These are phyloP conservation scores for Sporothrix curviconia DNA, from an alignment of 2,329 filamentous ascomycete genomes.

Conservation along the genomic window DNA sequence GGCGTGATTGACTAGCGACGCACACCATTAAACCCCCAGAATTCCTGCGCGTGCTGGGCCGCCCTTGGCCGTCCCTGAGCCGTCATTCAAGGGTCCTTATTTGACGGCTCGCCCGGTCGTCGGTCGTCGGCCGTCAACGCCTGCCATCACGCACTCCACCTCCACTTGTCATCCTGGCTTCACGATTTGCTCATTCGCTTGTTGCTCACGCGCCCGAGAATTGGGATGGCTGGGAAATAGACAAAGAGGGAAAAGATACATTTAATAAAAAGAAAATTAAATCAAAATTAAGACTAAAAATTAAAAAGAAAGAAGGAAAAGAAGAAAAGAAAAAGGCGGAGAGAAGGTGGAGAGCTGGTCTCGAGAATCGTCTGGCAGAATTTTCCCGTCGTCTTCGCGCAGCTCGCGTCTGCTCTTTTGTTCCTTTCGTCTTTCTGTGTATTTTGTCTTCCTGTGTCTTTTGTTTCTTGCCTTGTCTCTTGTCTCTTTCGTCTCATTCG, in stretches of 20 bases:
- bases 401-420: background rate
- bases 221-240: background rate
- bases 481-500: background rate
- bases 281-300: background rate
- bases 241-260: too few relatives aligned
- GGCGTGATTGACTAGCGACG: conserved; percentile 13
- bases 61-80: too few relatives aligned
- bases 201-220: background rate
- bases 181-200: background rate
- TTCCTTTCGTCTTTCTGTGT: too few relatives aligned
- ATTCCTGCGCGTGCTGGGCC: background rate
- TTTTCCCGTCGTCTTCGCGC: background rate
- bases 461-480: background rate
- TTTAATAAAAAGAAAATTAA: background rate
- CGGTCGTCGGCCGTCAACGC: background rate
- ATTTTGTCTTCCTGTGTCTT: background rate
- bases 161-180: too few relatives aligned
- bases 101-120: background rate
- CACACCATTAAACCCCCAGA: conserved; percentile 11
- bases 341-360: background rate
- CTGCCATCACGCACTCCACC: too few relatives aligned
- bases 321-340: background rate
- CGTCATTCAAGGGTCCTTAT: too few relatives aligned
- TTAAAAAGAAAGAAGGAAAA: background rate
- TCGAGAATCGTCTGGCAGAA: background rate